phyloP scores from a whole-genome alignment of 208 protist genomes.

The Acanthamoeba culbertsoni region DNA sequence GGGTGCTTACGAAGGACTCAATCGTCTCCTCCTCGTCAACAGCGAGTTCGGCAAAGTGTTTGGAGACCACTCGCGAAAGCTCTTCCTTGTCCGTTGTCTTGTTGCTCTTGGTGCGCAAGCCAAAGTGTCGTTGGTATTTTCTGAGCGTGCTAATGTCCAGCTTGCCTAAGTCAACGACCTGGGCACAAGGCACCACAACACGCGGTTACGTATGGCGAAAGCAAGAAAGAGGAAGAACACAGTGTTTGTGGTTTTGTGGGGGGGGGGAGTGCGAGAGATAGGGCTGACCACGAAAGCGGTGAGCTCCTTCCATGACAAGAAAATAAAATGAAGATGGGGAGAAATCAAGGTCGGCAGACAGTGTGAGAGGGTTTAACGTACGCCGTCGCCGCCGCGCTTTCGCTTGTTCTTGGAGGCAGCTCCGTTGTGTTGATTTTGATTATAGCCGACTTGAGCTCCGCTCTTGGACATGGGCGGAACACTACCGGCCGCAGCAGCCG shows the following conservation, averaged over 20 bases:
- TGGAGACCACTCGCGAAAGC: background rate
- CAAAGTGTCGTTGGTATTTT: constrained; percentile 16
- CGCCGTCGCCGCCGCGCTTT: background rate
- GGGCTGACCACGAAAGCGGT: background rate
- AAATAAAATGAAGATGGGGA: background rate
- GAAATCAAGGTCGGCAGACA: background rate
- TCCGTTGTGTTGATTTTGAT: background rate
- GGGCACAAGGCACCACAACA: background rate
- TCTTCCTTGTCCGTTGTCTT: constrained; percentile 18
- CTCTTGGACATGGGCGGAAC: background rate
- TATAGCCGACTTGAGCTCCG: background rate
- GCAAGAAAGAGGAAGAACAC: background rate
- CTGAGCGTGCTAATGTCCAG: constrained; percentile 9
- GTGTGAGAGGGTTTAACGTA: background rate
- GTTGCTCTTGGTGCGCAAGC: constrained; percentile 36
- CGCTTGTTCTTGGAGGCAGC: background rate
- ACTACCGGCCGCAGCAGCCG: background rate
- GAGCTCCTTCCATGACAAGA: background rate
- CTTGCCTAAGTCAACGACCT: constrained; percentile 6
- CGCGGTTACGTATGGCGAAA: too few species aligned
- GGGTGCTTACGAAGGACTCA: constrained; percentile 14
- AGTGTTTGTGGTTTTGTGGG: too few species aligned
- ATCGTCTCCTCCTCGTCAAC: constrained; percentile 42
- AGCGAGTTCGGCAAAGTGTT: constrained; percentile 19
- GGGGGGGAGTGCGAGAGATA: too few species aligned